Base-by-base conservation (phyloP, 768 basidiomycete genomes). In the Tulasnella calospora region DNA sequence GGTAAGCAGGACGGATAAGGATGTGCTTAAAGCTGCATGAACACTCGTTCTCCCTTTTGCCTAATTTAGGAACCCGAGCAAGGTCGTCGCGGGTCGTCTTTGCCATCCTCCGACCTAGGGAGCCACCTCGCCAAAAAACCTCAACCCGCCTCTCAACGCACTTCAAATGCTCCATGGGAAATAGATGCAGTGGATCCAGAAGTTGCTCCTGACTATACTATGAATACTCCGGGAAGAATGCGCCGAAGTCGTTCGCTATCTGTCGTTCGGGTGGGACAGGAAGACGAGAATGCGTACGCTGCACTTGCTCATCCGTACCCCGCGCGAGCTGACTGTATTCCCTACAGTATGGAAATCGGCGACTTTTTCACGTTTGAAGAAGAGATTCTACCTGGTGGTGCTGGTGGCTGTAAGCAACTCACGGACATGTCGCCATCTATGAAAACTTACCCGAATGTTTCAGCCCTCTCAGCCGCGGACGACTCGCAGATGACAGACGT, bases 11-110 rank as follows among this genome's bases (percentile, higher is more conserved):
- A 17, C 33, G 21, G 10, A 33, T 15, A 23, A 21, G n/a, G 47
- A 7, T 75, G n/a, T 47, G 19, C 72, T n/a, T n/a, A 38, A 27
- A 27, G 47, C 57, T n/a, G 1, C 13, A 21, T 27, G 23, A n/a
- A 51, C 27, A 6, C 33, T 35, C 12, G 13, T 30, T 35, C 17
- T 35, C 17, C 23, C 8, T 35, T 27, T 33, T 33, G 30, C 12
- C 21, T 44, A 27, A 40, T 35, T n/a, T 81, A 94, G 94, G 93
- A 94, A 85, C 93, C 93, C 71, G 94, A 92, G 40, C 92, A 93
- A 90, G 92, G 87, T n/a, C 92, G 94, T 80, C 89, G 86, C n/a
- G 85, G 85, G 35, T 77, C 79, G 44, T 92, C 93, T 69, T 87
- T 88, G 27, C 88, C 89, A 17, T 86, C 86, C 19, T 90, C 89